Evolutionary conservation across 306 rosid genomes (phyloP), one percentile per base, ranked within the genome.

Genomic region (Lupinus albus): DNA sequence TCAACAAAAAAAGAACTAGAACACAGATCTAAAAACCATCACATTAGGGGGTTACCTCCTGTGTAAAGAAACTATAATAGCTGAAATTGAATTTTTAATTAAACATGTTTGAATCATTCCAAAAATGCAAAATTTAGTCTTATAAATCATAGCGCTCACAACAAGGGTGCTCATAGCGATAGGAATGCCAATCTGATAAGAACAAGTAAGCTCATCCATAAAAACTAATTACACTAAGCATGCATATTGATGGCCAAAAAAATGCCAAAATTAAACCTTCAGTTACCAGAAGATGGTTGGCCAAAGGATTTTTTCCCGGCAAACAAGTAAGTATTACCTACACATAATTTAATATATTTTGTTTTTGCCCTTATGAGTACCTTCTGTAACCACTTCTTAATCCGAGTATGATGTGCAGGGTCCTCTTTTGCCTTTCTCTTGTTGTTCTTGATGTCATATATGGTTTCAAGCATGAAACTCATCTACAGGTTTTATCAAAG

Each of bases 381-480:
- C 97, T 88, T 87, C 25, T 88, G 94, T 68, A 93, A 85, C 98
- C 98, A 93, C 74, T 88, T 89, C 68, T 89, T 93, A 61, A 89
- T 84, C 75, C 88, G 79, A n/a, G 88, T 72, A 59, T 83, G 86
- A 70, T 85, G 84, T n/a, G 88, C 76, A 6, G 89, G 75, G 72
- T 88, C 97, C 63, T 93, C 96, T 81, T 86, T 90, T 11, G 79
- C 53, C 78, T 80, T 85, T 68, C 78, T 93, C 84, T 86, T 93
- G 91, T 93, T 93, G 84, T 93, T 93, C 84, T 93, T 93, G 81
- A 93, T 93, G 79, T 89, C 97, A 73, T 74, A 88, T 79, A 93
- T 84, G 75, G 89, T 86, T 85, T 88, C 93, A 73, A 93, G 95
- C 98, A 93, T 93, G 88, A 89, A 93, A 50, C 88, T 96, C 98